Evolutionary conservation across 2,329 filamentous ascomycete species (phyloP).

Genomic region (Incumbomyces lentus): DNA sequence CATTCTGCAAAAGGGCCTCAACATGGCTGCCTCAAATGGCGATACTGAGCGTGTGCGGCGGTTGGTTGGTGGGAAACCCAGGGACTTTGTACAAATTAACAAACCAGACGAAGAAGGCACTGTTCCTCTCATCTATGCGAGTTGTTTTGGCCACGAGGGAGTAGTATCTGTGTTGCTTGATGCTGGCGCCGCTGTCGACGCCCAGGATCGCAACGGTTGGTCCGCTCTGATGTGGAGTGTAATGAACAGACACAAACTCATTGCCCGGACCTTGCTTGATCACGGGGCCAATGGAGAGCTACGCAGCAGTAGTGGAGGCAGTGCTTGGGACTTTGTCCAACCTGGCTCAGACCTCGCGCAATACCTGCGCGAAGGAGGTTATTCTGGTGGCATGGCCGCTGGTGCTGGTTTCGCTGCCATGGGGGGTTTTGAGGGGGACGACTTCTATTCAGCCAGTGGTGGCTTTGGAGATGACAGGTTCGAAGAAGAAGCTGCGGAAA

Average conservation of each 20-base stretch:
- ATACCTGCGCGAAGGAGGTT: conserved; percentile 89
- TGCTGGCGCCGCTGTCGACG: conserved; percentile 79
- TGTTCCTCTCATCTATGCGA: conserved; percentile 92
- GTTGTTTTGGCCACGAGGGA: conserved; percentile 89
- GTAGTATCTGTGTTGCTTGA: conserved; percentile 77
- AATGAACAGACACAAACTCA: conserved; percentile 94
- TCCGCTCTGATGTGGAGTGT: conserved; percentile 99
- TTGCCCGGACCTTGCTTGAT: conserved; percentile 84
- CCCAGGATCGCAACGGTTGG: conserved; percentile 94
- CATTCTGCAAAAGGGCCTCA: conserved; percentile 74
- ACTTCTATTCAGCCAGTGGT: conserved; percentile 62
- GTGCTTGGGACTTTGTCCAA: conserved; percentile 88
- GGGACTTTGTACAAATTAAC: conserved; percentile 71
- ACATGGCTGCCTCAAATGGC: conserved; percentile 94
- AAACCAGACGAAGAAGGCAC: conserved; percentile 88
- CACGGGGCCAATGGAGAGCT: conserved; percentile 92
- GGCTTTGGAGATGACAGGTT: conserved; percentile 89
- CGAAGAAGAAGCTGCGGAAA: conserved; percentile 94
- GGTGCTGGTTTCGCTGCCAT: conserved; percentile 45
- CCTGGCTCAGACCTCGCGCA: conserved; percentile 95
- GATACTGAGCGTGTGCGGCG: conserved; percentile 71
- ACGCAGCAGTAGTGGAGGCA: conserved; percentile 86
- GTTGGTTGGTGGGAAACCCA: conserved; percentile 64
- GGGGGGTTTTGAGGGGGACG: conserved; percentile 61
- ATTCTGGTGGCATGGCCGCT: conserved; percentile 39